Evolutionary conservation across 495 filamentous ascomycete species (phyloP).

Genomic region (Penicillium herquei): DNA sequence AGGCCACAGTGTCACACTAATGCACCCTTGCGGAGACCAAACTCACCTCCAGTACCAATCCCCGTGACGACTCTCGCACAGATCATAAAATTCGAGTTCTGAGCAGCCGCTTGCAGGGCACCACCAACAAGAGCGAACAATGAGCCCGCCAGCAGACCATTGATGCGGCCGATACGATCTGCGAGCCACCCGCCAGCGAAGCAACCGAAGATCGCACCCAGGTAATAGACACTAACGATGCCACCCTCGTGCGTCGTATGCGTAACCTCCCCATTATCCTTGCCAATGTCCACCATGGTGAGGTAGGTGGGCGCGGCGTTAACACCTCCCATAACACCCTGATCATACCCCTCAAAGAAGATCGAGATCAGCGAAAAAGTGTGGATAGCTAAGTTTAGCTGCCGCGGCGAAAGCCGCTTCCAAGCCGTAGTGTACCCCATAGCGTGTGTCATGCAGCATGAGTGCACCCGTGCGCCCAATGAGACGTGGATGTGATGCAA

Average conservation of each 20-base stretch:
- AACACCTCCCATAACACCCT: conserved; percentile 53
- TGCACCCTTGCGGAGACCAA: conserved; percentile 4
- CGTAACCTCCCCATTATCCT: conserved; percentile 34
- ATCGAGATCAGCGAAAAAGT: conserved; percentile 48
- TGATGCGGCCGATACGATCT: conserved; percentile 54
- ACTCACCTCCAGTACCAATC: conserved; percentile 49
- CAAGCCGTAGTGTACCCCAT: conserved; percentile 45
- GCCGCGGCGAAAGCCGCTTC: conserved; percentile 38
- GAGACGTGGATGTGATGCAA: not conserved
- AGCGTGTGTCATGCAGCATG: not conserved
- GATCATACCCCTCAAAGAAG: conserved; percentile 56
- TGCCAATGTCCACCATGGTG: conserved; percentile 34
- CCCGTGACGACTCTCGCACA: conserved; percentile 56
- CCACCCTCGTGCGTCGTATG: conserved; percentile 43
- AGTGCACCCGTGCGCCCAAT: not conserved
- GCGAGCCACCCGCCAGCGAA: conserved; percentile 51
- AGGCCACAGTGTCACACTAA: not conserved
- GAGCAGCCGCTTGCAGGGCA: conserved; percentile 49
- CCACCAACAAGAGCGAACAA: conserved; percentile 55
- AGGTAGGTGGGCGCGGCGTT: conserved; percentile 43
- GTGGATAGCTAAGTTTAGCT: conserved; percentile 45
- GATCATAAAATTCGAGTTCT: conserved; percentile 53
- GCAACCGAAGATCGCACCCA: conserved; percentile 55
- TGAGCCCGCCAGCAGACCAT: conserved; percentile 51
- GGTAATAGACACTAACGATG: conserved; percentile 54